Percentiles rank a stretch among this genome's conserved stretches.
phyloP scores from a whole-genome alignment of 2,329 filamentous ascomycete species.

The Zelopaecilomyces penicillatus region DNA sequence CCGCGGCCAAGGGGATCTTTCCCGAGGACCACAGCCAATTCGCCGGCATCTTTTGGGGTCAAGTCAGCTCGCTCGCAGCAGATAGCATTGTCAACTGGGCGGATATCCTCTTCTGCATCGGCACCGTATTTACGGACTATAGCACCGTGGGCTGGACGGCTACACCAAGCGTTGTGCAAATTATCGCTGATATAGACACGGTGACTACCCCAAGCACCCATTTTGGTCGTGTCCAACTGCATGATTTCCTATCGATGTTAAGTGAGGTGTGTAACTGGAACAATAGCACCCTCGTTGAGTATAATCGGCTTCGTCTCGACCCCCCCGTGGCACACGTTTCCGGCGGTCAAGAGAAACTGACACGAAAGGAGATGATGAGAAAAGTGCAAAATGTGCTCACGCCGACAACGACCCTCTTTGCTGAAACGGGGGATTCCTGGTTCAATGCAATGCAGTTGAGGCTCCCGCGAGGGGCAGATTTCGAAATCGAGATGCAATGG shows the following conservation, averaged over 20 bases:
- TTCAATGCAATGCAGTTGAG: slow-evolving; percentile 8
- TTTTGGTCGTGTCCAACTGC: slow-evolving; percentile 3
- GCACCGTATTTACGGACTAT: slow-evolving; percentile 8
- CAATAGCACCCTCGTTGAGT: slow-evolving; percentile 2
- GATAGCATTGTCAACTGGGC: slow-evolving; percentile 5
- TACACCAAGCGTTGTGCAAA: slow-evolving; percentile 3
- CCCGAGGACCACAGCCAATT: slow-evolving; percentile 8
- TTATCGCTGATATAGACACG: slow-evolving; percentile 2
- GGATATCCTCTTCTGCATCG: slow-evolving; percentile 3
- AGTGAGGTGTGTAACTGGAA: slow-evolving; percentile 3
- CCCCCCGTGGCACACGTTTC: not conserved
- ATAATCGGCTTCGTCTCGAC: slow-evolving; percentile 1
- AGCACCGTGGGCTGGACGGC: slow-evolving; percentile 10
- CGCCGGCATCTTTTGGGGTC: slow-evolving; percentile 9
- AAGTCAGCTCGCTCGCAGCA: slow-evolving; percentile 4
- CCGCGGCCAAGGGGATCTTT: slow-evolving; percentile 8
- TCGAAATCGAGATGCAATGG: slow-evolving; percentile 11
- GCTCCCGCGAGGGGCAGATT: slow-evolving; percentile 6
- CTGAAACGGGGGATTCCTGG: slow-evolving; percentile 9
- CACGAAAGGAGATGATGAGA: slow-evolving; percentile 4
- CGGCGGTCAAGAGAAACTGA: slow-evolving; percentile 2
- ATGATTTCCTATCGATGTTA: slow-evolving; percentile 5
- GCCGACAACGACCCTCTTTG: slow-evolving; percentile 6
- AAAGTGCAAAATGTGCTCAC: slow-evolving; percentile 4
- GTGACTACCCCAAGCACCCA: slow-evolving; percentile 3